These are phyloP conservation scores for Lentinula lateritia DNA, from an alignment of 768 basidiomycete species.

Conservation along the genomic window DNA sequence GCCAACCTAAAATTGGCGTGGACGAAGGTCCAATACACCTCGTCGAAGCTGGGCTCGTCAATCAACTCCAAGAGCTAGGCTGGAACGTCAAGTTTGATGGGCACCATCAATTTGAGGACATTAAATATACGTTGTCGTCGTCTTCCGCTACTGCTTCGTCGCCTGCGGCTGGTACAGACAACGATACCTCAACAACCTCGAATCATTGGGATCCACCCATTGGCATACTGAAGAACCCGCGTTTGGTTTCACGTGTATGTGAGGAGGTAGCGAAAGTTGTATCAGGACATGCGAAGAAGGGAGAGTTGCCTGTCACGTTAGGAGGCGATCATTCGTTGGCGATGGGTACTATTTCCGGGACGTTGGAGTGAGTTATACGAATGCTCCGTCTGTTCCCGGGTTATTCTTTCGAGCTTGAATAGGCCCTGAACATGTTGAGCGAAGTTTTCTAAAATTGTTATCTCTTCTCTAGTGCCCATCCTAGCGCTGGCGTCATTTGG, in stretches of 20 bases:
- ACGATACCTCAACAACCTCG: constrained; percentile 25
- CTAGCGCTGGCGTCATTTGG: constrained; percentile 89
- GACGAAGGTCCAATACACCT: constrained; percentile 87
- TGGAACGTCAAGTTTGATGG: constrained; percentile 91
- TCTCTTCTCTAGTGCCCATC: constrained; percentile 48
- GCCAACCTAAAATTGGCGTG: constrained; percentile 70
- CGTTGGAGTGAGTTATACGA: constrained; percentile 50
- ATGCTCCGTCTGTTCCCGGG: background rate
- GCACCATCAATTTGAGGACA: constrained; percentile 82
- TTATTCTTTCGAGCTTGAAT: no score
- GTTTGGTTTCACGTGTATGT: constrained; percentile 79
- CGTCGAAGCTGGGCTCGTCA: constrained; percentile 78
- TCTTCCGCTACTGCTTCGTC: background rate
- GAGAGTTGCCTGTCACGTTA: constrained; percentile 82
- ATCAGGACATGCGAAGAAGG: constrained; percentile 67
- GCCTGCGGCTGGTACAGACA: background rate
- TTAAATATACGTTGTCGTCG: constrained; percentile 18
- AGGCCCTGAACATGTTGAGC: no score
- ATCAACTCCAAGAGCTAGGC: constrained; percentile 72
- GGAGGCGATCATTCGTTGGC: constrained; percentile 97
- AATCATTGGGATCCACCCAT: constrained; percentile 64
- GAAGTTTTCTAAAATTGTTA: no score
- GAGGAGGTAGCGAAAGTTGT: constrained; percentile 75
- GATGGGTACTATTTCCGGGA: constrained; percentile 93
- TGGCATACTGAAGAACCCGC: constrained; percentile 86